Conservation (phyloP, 495 filamentous ascomycete species). For the Aspergillus indologenus region DNA sequence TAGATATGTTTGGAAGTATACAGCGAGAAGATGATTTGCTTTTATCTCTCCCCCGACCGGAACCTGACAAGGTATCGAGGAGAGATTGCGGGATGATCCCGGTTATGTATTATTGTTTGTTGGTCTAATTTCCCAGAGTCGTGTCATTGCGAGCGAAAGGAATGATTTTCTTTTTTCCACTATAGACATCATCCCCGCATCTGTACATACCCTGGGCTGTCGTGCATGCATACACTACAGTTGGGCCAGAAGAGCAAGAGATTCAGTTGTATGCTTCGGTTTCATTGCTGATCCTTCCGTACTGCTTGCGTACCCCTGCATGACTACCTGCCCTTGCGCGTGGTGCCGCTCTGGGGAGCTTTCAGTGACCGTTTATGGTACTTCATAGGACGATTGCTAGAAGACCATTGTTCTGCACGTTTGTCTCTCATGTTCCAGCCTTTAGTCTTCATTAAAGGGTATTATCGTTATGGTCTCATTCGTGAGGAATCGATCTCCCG, state of each 20-base stretch:
- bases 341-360: constrained; percentile 15
- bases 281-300: constrained; percentile 22
- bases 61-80: constrained; percentile 42
- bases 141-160: constrained; percentile 49
- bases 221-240: constrained; percentile 46
- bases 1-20: constrained; percentile 35
- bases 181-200: constrained; percentile 48
- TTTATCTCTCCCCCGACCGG: constrained; percentile 32
- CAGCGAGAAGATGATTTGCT: constrained; percentile 30
- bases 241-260: constrained; percentile 48
- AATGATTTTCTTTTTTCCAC: constrained; percentile 41
- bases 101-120: constrained; percentile 50
- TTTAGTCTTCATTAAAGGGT: neutral
- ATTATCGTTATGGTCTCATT: neutral
- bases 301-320: constrained; percentile 9
- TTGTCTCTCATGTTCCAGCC: neutral
- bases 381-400: neutral
- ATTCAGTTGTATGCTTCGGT: constrained; percentile 41
- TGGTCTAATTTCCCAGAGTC: constrained; percentile 45
- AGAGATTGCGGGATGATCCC: constrained; percentile 36
- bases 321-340: constrained; percentile 6
- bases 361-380: constrained; percentile 6
- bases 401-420: neutral
- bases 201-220: constrained; percentile 52
- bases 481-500: neutral